These are phyloP conservation scores for Dictyostelium brefeldianum DNA, from an alignment of 78 protist species.

Conservation along the genomic window DNA sequence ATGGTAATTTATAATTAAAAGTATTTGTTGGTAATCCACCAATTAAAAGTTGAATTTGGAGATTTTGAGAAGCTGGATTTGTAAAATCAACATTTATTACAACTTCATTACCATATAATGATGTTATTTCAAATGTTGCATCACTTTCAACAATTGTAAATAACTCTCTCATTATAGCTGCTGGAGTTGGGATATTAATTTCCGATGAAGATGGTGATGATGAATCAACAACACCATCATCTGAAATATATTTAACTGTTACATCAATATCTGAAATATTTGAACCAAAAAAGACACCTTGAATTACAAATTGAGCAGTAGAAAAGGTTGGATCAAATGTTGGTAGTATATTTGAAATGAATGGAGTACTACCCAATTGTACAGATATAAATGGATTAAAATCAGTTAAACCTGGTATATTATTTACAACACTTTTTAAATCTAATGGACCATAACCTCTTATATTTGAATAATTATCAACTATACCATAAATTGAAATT, in stretches of 20 bases:
- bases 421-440: neutral
- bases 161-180: no score
- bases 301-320: neutral
- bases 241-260: neutral
- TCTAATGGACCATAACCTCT: neutral
- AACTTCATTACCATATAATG: neutral
- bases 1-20: neutral
- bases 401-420: neutral
- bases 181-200: neutral
- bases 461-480: neutral
- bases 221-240: neutral
- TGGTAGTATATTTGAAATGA: neutral
- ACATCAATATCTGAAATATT: neutral
- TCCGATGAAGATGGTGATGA: neutral
- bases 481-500: slow-evolving; percentile 10
- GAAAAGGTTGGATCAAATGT: neutral
- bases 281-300: neutral
- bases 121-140: neutral
- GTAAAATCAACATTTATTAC: neutral
- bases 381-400: neutral
- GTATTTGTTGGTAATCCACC: neutral
- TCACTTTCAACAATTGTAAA: no score
- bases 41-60: neutral
- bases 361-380: neutral
- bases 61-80: neutral